phyloP scores from a whole-genome alignment of 1,139 yeast species.

The Yamadazyma diospyri region DNA sequence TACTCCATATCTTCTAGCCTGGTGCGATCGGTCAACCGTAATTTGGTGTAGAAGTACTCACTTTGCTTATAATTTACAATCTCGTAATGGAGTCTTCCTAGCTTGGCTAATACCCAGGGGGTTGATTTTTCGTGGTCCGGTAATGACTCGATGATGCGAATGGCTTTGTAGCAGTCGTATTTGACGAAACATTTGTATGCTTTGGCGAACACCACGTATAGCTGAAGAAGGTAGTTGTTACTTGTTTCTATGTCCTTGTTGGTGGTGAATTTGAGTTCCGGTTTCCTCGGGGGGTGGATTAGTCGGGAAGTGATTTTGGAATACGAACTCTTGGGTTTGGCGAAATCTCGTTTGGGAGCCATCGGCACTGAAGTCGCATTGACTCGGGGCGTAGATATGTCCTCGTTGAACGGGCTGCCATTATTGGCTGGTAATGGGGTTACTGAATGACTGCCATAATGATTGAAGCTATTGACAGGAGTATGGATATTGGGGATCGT shows the following conservation, averaged over 20 bases:
- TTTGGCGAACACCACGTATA: conserved; percentile 62
- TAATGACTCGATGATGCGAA: conserved; percentile 60
- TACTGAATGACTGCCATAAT: no score
- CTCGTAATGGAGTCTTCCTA: conserved; percentile 84
- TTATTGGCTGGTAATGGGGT: not conserved
- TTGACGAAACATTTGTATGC: conserved; percentile 61
- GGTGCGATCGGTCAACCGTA: conserved; percentile 73
- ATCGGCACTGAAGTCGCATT: conserved; percentile 43
- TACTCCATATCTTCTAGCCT: conserved; percentile 87
- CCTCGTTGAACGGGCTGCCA: conserved; percentile 7
- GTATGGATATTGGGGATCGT: not conserved
- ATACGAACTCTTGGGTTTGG: conserved; percentile 23
- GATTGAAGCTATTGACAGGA: not conserved
- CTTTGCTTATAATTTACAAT: conserved; percentile 82
- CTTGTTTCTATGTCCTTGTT: conserved; percentile 36
- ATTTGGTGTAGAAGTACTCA: conserved; percentile 55
- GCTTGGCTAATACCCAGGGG: conserved; percentile 81
- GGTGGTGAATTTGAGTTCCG: conserved; percentile 10
- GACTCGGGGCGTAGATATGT: conserved; percentile 44
- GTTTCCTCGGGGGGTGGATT: conserved; percentile 32
- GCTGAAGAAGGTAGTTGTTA: conserved; percentile 43
- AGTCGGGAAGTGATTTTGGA: conserved; percentile 53
- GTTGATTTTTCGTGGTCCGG: conserved; percentile 65
- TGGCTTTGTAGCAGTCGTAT: conserved; percentile 80
- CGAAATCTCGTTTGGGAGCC: conserved; percentile 45